These are phyloP conservation scores for Paraleonurus japonicus DNA, from an alignment of 257 asterid species.

Conservation along the genomic window DNA sequence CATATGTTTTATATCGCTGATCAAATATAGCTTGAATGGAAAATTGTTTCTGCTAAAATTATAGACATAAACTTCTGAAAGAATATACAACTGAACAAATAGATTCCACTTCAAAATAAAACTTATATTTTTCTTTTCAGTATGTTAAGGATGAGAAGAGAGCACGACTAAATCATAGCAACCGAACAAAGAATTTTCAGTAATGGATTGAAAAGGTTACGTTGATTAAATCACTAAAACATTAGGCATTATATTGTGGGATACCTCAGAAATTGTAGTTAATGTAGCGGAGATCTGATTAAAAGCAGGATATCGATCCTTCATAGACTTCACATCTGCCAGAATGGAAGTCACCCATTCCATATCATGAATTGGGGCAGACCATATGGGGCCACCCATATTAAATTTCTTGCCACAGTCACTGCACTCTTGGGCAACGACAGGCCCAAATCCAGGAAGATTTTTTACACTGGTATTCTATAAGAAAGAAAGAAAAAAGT, in stretches of 20 bases:
- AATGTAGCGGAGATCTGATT: slow-evolving; percentile 74
- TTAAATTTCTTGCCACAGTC: slow-evolving; percentile 93
- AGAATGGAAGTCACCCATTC: slow-evolving; percentile 89
- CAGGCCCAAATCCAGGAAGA: slow-evolving; percentile 97
- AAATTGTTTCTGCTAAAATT: not conserved
- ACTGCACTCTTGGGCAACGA: slow-evolving; percentile 78
- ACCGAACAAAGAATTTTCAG: no score
- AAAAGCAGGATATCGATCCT: slow-evolving; percentile 82
- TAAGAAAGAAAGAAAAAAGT: not conserved
- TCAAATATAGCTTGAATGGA: not conserved
- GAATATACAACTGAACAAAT: not conserved
- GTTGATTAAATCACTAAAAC: no score
- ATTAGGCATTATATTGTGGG: no score
- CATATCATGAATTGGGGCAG: slow-evolving; percentile 93
- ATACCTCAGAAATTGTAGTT: slow-evolving; percentile 93
- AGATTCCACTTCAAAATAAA: no score
- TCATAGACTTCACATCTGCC: slow-evolving; percentile 63
- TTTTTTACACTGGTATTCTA: slow-evolving; percentile 76
- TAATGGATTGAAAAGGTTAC: no score
- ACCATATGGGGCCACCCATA: slow-evolving; percentile 99
- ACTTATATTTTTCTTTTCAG: no score
- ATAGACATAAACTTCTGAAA: not conserved
- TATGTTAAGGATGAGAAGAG: no score
- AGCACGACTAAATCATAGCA: no score
- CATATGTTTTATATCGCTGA: not conserved